These are phyloP conservation scores for Schwanniomyces pseudopolymorphus DNA, from an alignment of 805 yeast species.

Conservation along the genomic window DNA sequence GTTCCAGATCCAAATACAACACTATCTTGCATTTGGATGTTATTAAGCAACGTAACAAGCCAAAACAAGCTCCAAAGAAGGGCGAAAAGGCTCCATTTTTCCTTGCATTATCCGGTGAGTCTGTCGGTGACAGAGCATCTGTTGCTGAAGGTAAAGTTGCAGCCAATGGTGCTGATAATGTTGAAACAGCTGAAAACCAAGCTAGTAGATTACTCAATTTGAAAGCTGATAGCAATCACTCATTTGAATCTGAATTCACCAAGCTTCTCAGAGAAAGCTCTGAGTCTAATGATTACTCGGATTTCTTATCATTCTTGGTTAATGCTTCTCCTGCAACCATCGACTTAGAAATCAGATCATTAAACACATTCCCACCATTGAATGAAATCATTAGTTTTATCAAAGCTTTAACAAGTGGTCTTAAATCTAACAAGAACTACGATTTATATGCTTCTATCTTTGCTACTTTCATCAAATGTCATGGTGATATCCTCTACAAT, in stretches of 20 bases:
- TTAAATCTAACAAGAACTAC: conserved; percentile 55
- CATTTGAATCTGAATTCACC: conserved; percentile 77
- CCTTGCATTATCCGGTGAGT: conserved; percentile 61
- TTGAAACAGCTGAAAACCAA: conserved; percentile 23
- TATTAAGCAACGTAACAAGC: conserved; percentile 84
- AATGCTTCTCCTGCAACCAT: conserved; percentile 70
- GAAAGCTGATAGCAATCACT: conserved; percentile 28
- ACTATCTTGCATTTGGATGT: conserved; percentile 80
- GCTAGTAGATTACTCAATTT: conserved; percentile 33
- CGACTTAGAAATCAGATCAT: conserved; percentile 84
- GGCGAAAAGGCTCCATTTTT: conserved; percentile 83
- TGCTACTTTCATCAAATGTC: conserved; percentile 69
- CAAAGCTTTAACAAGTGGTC: conserved; percentile 62
- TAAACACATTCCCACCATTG: conserved; percentile 65
- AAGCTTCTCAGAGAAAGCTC: conserved; percentile 56
- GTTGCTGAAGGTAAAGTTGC: conserved; percentile 35
- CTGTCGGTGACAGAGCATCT: conserved; percentile 69
- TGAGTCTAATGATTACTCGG: conserved; percentile 37
- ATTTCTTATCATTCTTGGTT: conserved; percentile 56
- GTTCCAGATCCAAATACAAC: conserved; percentile 75
- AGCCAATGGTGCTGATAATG: conserved; percentile 12
- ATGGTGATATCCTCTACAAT: conserved; percentile 72
- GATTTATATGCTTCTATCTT: conserved; percentile 84
- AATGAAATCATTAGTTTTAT: conserved; percentile 65
- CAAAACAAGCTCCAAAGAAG: conserved; percentile 82